Percentiles rank a stretch among this genome's conserved stretches.
Conservation (phyloP, 202 grass and related monocot genomes). For the Zoysia matrella region DNA sequence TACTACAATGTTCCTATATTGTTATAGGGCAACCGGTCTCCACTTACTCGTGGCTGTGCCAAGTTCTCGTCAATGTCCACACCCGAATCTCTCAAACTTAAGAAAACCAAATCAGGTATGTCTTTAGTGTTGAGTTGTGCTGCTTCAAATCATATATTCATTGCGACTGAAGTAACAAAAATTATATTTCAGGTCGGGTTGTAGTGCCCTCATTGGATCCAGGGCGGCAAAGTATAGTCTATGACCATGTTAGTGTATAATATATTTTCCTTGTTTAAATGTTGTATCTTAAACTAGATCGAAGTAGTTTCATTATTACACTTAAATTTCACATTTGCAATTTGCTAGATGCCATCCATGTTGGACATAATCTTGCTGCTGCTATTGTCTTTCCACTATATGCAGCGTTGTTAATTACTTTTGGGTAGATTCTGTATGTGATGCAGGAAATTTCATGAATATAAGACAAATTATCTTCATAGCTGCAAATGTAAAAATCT, state of each 20-base stretch:
- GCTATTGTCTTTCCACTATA: background rate
- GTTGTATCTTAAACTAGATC: background rate
- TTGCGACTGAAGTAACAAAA: slow-evolving; percentile 2
- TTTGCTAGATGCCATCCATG: background rate
- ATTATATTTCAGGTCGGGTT: slow-evolving; percentile 41
- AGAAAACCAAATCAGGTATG: slow-evolving; percentile 50
- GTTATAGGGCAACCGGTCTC: slow-evolving; percentile 12
- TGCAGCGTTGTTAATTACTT: background rate
- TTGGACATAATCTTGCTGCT: background rate
- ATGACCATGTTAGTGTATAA: slow-evolving; percentile 34
- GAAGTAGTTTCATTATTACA: slow-evolving; percentile 9
- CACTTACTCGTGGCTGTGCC: slow-evolving; percentile 11
- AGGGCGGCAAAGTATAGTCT: slow-evolving; percentile 38
- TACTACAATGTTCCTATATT: slow-evolving; percentile 22
- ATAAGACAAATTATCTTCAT: background rate
- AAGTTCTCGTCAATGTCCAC: slow-evolving; percentile 25
- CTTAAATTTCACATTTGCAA: background rate
- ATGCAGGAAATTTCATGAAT: background rate
- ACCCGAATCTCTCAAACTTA: slow-evolving; percentile 50
- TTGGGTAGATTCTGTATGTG: background rate
- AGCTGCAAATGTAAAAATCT: background rate
- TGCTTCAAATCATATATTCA: slow-evolving; percentile 18
- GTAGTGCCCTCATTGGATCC: slow-evolving; percentile 28
- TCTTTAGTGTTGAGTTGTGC: slow-evolving; percentile 19
- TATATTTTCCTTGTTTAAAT: background rate